These are phyloP conservation scores for Zalerion maritima DNA, from an alignment of 495 filamentous ascomycete genomes.

Conservation along the genomic window DNA sequence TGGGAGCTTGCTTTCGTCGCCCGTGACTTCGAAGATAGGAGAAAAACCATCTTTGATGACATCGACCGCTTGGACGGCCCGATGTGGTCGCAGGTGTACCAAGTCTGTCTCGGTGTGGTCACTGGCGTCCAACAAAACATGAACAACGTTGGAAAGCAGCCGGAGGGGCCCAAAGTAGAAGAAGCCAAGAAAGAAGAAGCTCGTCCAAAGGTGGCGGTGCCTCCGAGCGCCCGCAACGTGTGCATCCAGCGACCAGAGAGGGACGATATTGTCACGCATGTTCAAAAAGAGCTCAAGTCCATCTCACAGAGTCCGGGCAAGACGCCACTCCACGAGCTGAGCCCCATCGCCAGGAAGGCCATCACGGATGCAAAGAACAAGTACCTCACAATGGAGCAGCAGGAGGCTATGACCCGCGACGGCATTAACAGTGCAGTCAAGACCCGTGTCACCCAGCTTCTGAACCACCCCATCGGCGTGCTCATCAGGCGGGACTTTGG, in stretches of 20 bases:
- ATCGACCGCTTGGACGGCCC: conserved; percentile 68
- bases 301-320: conserved; percentile 46
- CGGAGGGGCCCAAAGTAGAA: conserved; percentile 13
- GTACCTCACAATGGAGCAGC: conserved; percentile 30
- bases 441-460: conserved; percentile 19
- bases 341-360: conserved; percentile 24
- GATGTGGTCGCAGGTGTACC: conserved; percentile 67
- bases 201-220: conserved; percentile 12
- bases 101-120: conserved; percentile 50
- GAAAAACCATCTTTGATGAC: conserved; percentile 75
- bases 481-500: conserved; percentile 58
- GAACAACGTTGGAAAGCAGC: conserved; percentile 38
- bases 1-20: conserved; percentile 80
- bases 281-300: conserved; percentile 37
- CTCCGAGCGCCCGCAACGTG: conserved; percentile 26
- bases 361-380: conserved; percentile 19
- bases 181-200: no score
- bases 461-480: conserved; percentile 45
- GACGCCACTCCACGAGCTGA: conserved; percentile 24
- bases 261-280: conserved; percentile 41
- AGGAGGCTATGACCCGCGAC: conserved; percentile 25
- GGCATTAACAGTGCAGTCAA: conserved; percentile 23
- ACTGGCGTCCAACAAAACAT: conserved; percentile 51
- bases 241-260: conserved; percentile 35
- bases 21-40: conserved; percentile 51